These are phyloP conservation scores for Coemansia sp. DNA, from an alignment of 192 early-diverging fungal genomes.

Conservation along the genomic window DNA sequence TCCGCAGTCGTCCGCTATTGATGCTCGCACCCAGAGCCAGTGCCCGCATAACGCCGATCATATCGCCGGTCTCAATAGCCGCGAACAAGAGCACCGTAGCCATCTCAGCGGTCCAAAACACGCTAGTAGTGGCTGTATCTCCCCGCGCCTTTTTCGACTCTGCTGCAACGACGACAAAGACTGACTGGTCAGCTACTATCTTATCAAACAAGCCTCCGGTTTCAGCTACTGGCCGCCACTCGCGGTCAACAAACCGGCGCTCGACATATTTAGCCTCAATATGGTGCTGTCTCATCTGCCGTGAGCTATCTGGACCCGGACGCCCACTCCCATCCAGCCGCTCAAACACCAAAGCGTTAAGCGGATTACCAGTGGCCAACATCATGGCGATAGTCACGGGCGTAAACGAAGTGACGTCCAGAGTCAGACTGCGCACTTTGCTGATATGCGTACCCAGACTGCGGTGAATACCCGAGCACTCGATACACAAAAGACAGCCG, in stretches of 20 bases:
- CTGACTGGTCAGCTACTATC: neutral
- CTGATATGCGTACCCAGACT: conserved; percentile 88
- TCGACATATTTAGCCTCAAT: conserved; percentile 76
- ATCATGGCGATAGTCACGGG: conserved; percentile 42
- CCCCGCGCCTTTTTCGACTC: neutral
- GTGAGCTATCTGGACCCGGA: conserved; percentile 51
- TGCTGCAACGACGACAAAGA: neutral
- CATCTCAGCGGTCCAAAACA: conserved; percentile 7
- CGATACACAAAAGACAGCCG: conserved; percentile 83
- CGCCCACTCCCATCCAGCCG: neutral
- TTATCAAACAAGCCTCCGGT: conserved; percentile 21
- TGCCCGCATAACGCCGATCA: conserved; percentile 58
- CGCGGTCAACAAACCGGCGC: conserved; percentile 40
- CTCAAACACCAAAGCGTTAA: conserved; percentile 33
- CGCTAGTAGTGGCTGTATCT: neutral
- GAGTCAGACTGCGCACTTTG: conserved; percentile 80
- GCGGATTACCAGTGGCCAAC: conserved; percentile 35
- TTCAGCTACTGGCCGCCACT: conserved; percentile 14
- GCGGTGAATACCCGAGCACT: conserved; percentile 92
- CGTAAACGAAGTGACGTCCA: conserved; percentile 69
- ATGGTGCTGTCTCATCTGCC: conserved; percentile 60
- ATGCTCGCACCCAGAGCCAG: conserved; percentile 77
- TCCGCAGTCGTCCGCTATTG: conserved; percentile 28
- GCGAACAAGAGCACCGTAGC: conserved; percentile 44
- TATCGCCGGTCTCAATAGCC: conserved; percentile 50